These are phyloP conservation scores for Lactifluus piperatus DNA, from an alignment of 768 basidiomycete species.

Conservation along the genomic window DNA sequence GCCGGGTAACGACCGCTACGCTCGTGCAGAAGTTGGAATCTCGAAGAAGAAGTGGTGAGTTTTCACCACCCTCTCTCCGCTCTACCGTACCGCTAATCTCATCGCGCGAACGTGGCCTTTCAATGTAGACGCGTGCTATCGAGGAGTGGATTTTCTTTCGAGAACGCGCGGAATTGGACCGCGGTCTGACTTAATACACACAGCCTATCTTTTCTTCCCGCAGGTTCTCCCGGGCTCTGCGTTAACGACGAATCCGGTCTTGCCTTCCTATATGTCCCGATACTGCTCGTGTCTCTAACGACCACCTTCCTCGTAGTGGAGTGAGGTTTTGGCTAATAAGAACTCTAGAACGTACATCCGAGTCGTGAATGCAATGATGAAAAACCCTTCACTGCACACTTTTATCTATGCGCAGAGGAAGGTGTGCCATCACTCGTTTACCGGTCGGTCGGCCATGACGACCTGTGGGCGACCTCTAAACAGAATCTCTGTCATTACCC, in stretches of 20 bases:
- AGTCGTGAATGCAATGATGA: constrained; percentile 23
- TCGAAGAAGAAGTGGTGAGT: constrained; percentile 37
- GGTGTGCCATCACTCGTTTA: constrained; percentile 25
- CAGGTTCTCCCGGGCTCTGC: constrained; percentile 31
- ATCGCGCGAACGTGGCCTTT: background rate
- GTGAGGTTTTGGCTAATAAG: constrained; percentile 29
- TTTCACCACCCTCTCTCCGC: background rate
- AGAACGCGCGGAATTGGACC: background rate
- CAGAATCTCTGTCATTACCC: constrained; percentile 18
- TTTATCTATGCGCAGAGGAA: constrained; percentile 41
- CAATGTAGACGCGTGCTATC: constrained; percentile 25
- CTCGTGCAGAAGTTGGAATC: constrained; percentile 26
- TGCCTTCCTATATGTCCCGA: constrained; percentile 48
- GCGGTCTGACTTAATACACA: background rate
- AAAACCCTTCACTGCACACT: constrained; percentile 35
- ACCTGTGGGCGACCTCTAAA: background rate
- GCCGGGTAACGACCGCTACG: constrained; percentile 26
- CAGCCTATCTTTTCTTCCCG: constrained; percentile 8
- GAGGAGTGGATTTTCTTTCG: constrained; percentile 2
- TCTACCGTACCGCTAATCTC: background rate
- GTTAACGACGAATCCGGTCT: constrained; percentile 32
- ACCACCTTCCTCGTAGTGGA: constrained; percentile 47
- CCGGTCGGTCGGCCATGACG: background rate
- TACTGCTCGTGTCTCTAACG: constrained; percentile 40
- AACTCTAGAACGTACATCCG: constrained; percentile 29